Percentiles rank a stretch among this genome's conserved stretches.
These are phyloP conservation scores for Auxenochlorella protothecoides DNA, from an alignment of 139 green algal species.

Conservation along the genomic window DNA sequence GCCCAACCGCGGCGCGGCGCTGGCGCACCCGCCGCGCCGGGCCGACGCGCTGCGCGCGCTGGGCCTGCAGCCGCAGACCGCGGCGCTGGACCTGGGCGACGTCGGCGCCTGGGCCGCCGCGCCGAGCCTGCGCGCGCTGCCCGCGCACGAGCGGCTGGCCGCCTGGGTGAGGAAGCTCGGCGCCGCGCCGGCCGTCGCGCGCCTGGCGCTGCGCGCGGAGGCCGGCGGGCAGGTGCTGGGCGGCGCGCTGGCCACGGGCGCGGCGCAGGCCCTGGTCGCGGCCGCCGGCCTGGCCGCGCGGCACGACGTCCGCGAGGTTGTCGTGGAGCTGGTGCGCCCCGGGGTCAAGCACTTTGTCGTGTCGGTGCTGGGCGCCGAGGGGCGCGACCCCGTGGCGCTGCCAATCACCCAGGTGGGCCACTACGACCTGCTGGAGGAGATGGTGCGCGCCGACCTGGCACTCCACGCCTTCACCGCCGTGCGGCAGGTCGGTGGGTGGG, in stretches of 20 bases:
- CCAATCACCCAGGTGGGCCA: slow-evolving; percentile 15
- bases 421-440: slow-evolving; percentile 14
- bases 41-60: slow-evolving; percentile 13
- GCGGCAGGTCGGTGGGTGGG: slow-evolving; percentile 2
- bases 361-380: slow-evolving; percentile 8
- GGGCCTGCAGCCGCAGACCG: neutral
- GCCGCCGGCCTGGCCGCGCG: slow-evolving; percentile 1
- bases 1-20: neutral
- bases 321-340: slow-evolving; percentile 11
- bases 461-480: slow-evolving; percentile 5
- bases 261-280: neutral
- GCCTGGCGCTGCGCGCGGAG: slow-evolving; percentile 14
- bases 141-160: neutral
- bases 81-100: neutral
- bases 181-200: neutral
- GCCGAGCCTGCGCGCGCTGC: neutral
- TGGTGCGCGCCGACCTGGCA: neutral
- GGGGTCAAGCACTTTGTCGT: slow-evolving; percentile 11
- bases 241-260: slow-evolving; percentile 1
- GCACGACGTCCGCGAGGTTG: slow-evolving; percentile 1
- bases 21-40: neutral
- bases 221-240: slow-evolving; percentile 2
- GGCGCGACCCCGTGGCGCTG: slow-evolving; percentile 13
- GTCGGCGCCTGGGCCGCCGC: neutral
- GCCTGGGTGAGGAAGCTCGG: neutral